phyloP scores from a whole-genome alignment of 306 rosid genomes.

The Vigna mungo region DNA sequence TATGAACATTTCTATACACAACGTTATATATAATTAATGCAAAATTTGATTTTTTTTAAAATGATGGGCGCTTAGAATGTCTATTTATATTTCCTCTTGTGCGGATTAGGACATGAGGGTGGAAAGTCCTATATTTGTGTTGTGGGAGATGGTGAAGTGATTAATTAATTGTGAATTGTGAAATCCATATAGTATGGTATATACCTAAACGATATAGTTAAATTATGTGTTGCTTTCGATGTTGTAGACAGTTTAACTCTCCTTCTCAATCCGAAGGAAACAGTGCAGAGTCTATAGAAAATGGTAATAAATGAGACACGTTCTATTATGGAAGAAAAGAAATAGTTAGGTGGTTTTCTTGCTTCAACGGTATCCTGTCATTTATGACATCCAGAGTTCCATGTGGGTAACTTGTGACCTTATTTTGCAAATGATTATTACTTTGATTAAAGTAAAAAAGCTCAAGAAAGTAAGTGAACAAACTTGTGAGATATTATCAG shows the following conservation, averaged over 20 bases:
- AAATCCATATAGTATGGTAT: background rate
- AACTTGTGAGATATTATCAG: constrained; percentile 25
- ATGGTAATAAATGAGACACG: constrained; percentile 14
- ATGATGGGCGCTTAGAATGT: constrained; percentile 10
- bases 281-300: constrained; percentile 22
- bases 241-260: constrained; percentile 43
- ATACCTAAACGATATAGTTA: constrained; percentile 30
- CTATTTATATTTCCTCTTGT: constrained; percentile 3
- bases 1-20: no score
- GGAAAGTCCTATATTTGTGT: constrained; percentile 24
- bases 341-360: constrained; percentile 44
- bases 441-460: background rate
- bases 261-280: constrained; percentile 42
- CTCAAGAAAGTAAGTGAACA: background rate
- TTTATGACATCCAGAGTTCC: constrained; percentile 44
- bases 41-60: no score
- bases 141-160: background rate
- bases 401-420: constrained; percentile 35
- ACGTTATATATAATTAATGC: no score
- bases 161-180: background rate
- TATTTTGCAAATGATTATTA: constrained; percentile 13
- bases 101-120: background rate
- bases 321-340: constrained; percentile 34
- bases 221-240: constrained; percentile 36
- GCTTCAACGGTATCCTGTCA: constrained; percentile 73